These are phyloP conservation scores for Xylaria telfairii DNA, from an alignment of 495 filamentous ascomycete genomes.

Conservation along the genomic window DNA sequence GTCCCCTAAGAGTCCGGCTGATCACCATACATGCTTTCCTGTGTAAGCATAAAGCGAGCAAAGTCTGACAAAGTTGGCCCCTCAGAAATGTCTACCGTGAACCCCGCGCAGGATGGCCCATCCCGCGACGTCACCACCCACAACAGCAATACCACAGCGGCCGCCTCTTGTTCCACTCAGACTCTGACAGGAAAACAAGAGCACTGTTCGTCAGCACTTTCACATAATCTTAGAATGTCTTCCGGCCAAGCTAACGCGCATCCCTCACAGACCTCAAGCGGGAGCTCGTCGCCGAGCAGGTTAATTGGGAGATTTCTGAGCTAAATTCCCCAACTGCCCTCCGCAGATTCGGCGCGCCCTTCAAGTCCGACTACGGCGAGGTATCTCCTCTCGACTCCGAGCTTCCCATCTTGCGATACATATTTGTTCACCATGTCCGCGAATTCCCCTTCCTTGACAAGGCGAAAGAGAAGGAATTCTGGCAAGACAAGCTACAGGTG, in stretches of 20 bases:
- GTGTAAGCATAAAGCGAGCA: neutral
- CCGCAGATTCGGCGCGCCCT: constrained; percentile 93
- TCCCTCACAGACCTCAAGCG: constrained; percentile 83
- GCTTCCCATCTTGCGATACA: constrained; percentile 90
- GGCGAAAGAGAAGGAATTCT: constrained; percentile 97
- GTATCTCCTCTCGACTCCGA: constrained; percentile 93
- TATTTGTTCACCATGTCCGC: constrained; percentile 96
- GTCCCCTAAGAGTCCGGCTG: neutral
- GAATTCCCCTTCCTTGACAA: constrained; percentile 97
- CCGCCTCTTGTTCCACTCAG: constrained; percentile 39
- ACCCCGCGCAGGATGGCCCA: constrained; percentile 33
- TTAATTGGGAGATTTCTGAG: constrained; percentile 85
- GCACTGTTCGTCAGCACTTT: constrained; percentile 70
- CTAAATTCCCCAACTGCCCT: constrained; percentile 93
- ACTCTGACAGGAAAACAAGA: constrained; percentile 93
- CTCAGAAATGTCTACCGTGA: constrained; percentile 34
- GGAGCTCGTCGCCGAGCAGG: constrained; percentile 89
- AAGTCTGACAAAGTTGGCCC: neutral
- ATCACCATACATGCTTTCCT: neutral
- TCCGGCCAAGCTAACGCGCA: constrained; percentile 36
- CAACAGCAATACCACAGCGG: constrained; percentile 3
- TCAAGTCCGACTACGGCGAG: constrained; percentile 89
- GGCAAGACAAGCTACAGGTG: constrained; percentile 97
- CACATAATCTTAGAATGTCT: neutral
- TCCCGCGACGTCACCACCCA: constrained; percentile 25